These are phyloP conservation scores for Skeletonema costatum DNA, from an alignment of 108 stramenopile species.

Conservation along the genomic window DNA sequence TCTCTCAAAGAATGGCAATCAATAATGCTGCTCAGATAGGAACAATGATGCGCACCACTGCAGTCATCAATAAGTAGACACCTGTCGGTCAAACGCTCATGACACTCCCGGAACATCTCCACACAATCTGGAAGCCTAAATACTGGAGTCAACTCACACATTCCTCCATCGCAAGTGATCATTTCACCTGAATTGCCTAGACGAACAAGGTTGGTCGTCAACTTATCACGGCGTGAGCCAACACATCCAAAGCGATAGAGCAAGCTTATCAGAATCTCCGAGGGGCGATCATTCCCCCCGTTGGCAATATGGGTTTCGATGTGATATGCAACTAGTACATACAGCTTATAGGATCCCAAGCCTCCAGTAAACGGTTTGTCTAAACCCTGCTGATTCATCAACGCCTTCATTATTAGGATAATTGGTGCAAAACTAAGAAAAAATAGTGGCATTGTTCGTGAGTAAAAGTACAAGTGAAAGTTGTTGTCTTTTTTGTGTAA, in stretches of 20 bases:
- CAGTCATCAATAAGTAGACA: constrained; percentile 16
- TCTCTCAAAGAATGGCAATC: constrained; percentile 38
- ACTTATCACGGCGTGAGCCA: constrained; percentile 36
- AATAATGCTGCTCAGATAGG: constrained; percentile 42
- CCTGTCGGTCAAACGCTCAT: constrained; percentile 26
- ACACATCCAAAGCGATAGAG: constrained; percentile 49
- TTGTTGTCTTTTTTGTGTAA: neutral
- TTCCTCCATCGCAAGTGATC: constrained; percentile 44
- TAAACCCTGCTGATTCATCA: constrained; percentile 76
- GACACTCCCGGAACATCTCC: constrained; percentile 45
- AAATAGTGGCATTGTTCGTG: neutral
- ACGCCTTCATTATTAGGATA: constrained; percentile 71
- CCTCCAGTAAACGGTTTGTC: constrained; percentile 95
- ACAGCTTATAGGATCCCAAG: constrained; percentile 88
- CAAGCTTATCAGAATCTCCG: constrained; percentile 48
- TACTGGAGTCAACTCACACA: constrained; percentile 38
- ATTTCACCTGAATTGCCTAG: constrained; percentile 6
- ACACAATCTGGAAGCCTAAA: constrained; percentile 41
- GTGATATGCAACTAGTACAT: constrained; percentile 83
- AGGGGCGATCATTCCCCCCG: constrained; percentile 42
- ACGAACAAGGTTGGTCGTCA: constrained; percentile 29
- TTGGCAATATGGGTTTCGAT: constrained; percentile 43
- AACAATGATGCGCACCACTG: constrained; percentile 5
- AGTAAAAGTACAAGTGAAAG: neutral
- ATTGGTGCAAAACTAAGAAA: constrained; percentile 65